Conservation (phyloP, 345 rosid genomes). For the Isatis tinctoria region DNA sequence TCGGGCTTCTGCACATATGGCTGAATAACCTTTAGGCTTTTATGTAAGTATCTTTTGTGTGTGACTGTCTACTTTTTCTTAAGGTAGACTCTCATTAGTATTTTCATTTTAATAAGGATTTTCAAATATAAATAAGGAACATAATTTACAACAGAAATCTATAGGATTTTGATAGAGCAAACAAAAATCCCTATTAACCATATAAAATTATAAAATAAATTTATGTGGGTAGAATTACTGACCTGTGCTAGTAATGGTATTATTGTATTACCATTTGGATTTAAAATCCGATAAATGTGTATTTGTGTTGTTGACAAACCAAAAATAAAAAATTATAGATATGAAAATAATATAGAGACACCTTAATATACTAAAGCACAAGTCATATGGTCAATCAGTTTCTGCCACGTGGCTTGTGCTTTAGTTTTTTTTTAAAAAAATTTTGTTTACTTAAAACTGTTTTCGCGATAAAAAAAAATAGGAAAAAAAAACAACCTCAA, state of each 20-base stretch:
- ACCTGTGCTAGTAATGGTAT: too few relatives aligned
- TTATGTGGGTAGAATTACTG: too few relatives aligned
- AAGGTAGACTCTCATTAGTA: neutral
- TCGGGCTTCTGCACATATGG: neutral
- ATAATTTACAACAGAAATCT: neutral
- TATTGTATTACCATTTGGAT: too few relatives aligned
- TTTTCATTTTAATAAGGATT: neutral
- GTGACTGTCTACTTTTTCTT: too few relatives aligned
- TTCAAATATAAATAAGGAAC: neutral
- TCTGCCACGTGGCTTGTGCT: too few relatives aligned
- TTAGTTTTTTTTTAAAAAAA: too few relatives aligned
- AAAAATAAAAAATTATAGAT: neutral
- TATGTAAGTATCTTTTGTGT: neutral
- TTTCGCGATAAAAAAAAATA: too few relatives aligned
- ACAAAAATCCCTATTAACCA: neutral
- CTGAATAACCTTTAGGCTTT: neutral
- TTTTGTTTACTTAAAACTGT: too few relatives aligned
- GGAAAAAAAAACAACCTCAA: too few relatives aligned
- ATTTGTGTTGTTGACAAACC: neutral
- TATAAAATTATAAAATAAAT: neutral
- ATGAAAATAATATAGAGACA: neutral
- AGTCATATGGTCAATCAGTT: too few relatives aligned
- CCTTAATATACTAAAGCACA: too few relatives aligned
- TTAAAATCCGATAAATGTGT: neutral
- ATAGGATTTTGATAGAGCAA: neutral